phyloP scores from a whole-genome alignment of 2,329 filamentous ascomycete genomes.

The Microascus cirrosus region DNA sequence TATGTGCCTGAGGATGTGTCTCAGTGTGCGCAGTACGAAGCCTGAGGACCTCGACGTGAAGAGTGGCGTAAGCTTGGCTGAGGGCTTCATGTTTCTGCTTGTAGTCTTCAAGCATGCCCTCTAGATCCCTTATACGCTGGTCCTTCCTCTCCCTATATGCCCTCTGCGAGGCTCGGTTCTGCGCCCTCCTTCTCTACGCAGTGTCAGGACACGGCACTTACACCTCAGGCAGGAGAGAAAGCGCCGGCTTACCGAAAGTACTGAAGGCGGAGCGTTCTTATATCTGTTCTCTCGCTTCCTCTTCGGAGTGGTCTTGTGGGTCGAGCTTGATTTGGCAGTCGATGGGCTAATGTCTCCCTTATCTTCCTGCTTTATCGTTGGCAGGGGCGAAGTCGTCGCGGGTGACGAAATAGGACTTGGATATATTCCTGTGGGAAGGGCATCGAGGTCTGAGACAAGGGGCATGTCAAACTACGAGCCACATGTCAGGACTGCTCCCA shows the following conservation, averaged over 20 bases:
- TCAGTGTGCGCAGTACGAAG: not conserved
- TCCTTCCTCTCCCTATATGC: constrained; percentile 20
- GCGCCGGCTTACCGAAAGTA: constrained; percentile 29
- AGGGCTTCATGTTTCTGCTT: constrained; percentile 40
- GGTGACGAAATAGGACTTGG: constrained; percentile 18
- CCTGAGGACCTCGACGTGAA: constrained; percentile 26
- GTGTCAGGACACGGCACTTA: not conserved
- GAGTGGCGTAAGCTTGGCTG: constrained; percentile 37
- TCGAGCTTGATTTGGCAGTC: not conserved
- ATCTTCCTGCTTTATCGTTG: constrained; percentile 6
- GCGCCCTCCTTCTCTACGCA: constrained; percentile 15
- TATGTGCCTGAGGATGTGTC: not conserved
- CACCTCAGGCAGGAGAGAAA: not conserved
- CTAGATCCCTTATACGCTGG: constrained; percentile 9
- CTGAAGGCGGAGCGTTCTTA: constrained; percentile 38
- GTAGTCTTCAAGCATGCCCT: constrained; percentile 7
- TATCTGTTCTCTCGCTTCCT: constrained; percentile 40
- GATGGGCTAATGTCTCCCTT: not conserved
- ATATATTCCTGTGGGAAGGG: constrained; percentile 15
- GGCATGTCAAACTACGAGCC: constrained; percentile 9
- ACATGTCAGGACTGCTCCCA: not conserved
- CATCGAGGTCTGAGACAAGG: constrained; percentile 14
- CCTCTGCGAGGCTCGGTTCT: constrained; percentile 19
- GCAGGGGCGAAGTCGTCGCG: constrained; percentile 6
- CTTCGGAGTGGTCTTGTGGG: constrained; percentile 27